Base-by-base conservation (phyloP, 345 rosid genomes). In the Euphorbia tirucalli region DNA sequence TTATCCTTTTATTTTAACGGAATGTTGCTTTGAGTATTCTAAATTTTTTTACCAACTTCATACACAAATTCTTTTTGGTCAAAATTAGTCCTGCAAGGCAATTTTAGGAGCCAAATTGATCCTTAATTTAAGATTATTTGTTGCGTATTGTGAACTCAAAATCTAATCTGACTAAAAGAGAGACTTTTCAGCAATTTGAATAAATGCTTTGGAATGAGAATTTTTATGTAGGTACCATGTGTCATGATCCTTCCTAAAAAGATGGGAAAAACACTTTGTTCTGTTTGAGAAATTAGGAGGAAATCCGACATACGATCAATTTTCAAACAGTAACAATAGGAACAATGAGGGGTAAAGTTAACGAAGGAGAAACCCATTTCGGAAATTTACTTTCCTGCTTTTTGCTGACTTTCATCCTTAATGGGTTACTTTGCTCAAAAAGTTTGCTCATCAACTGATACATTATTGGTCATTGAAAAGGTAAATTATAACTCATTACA, bases 211-310 rank as follows among this genome's bases (percentile, higher is more conserved):
- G n/a, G n/a, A n/a, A n/a, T n/a, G n/a, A n/a, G n/a, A n/a, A n/a
- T n/a, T n/a, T n/a, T n/a, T n/a, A n/a, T 37, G 13, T 1, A 39
- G 61, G 70, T 74, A 74, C 30, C 77, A 74, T 24, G 64, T 74
- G 8, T 71, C 77, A 3, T 30, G 72, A 9, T 74, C 71, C 0
- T 74, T 57, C 66, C 37, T 74, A n/a, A 0, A 31, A 58, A 16
- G 64, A 50, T 0, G 58, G 24, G 0, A 9, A 4, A 2, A 74
- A 74, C 21, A 16, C 55, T 16, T 74, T 60, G 66, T 74, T 2
- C 9, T 74, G 19, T 66, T 74, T 18, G 77, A 74, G 49, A 71
- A 74, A 15, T 24, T 65, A 27, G 77, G 71, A 21, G 71, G 71
- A 0, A 57, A 59, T 39, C 71, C 66, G 2, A 39, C 55, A 3